These are phyloP conservation scores for Glaciozyma antarctica DNA, from an alignment of 768 basidiomycete genomes.

Conservation along the genomic window DNA sequence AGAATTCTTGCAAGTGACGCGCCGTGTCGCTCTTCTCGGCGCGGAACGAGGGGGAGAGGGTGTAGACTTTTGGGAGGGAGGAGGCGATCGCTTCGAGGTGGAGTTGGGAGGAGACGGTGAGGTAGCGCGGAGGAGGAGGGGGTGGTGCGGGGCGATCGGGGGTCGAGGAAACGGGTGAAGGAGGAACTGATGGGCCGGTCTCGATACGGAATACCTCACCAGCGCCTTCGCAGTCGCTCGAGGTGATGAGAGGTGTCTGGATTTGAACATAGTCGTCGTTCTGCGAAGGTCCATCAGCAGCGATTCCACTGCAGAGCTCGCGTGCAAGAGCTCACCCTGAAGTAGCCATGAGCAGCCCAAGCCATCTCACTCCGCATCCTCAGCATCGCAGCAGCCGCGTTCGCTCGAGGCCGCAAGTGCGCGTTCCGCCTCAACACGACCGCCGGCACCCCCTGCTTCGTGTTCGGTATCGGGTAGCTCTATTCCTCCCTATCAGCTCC, in stretches of 20 bases:
- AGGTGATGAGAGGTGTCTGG: conserved; percentile 80
- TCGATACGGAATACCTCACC: conserved; percentile 70
- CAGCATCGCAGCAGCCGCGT: conserved; percentile 61
- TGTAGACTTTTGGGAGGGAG: conserved; percentile 74
- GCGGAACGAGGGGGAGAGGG: conserved; percentile 85
- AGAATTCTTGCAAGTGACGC: conserved; percentile 93
- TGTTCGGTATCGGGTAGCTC: conserved; percentile 86
- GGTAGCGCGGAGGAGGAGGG: conserved; percentile 46
- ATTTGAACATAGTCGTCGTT: conserved; percentile 64
- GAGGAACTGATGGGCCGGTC: background rate
- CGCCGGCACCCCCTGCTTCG: conserved; percentile 69
- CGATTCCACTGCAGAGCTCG: background rate
- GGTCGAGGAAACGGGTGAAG: background rate
- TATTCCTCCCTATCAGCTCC: conserved; percentile 35
- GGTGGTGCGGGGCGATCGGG: background rate
- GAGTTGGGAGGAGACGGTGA: conserved; percentile 92
- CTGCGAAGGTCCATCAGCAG: conserved; percentile 41
- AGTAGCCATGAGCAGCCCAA: conserved; percentile 55
- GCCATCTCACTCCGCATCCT: conserved; percentile 57
- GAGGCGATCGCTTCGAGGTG: conserved; percentile 82
- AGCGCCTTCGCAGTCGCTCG: conserved; percentile 89
- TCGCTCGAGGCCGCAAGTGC: conserved; percentile 77
- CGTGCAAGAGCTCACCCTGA: conserved; percentile 36
- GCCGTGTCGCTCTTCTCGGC: conserved; percentile 81
- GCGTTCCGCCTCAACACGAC: conserved; percentile 76